These are phyloP conservation scores for Kuraishia cidri DNA, from an alignment of 805 yeast species.

Conservation along the genomic window DNA sequence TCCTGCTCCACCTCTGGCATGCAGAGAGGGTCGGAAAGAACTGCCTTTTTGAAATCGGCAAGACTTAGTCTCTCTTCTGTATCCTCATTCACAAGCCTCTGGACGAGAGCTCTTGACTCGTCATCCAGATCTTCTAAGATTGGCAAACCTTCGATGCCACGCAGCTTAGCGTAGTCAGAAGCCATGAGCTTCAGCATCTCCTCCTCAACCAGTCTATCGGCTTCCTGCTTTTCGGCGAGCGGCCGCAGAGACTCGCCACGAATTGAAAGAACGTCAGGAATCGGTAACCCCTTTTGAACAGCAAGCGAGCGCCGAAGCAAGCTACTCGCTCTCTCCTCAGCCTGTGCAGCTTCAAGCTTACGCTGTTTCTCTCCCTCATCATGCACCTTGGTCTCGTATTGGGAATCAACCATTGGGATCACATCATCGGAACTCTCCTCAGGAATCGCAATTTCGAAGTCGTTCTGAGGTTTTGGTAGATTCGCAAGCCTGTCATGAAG, in stretches of 20 bases:
- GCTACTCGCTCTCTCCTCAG: conserved; percentile 4
- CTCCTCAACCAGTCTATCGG: conserved; percentile 13
- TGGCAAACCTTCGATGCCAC: conserved; percentile 10
- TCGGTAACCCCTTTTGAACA: conserved; percentile 31
- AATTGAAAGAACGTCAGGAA: too few species aligned
- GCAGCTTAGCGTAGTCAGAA: conserved; percentile 29
- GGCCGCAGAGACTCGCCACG: too few species aligned
- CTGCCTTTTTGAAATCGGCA: neutral
- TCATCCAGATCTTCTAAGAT: conserved; percentile 23
- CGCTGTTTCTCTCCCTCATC: conserved; percentile 19
- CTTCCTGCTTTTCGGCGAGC: too few species aligned
- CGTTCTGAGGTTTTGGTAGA: conserved; percentile 22
- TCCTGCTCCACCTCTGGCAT: conserved; percentile 1
- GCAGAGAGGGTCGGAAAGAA: conserved; percentile 2
- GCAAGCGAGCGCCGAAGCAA: conserved; percentile 34
- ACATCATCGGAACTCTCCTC: conserved; percentile 21
- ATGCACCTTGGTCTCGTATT: conserved; percentile 7
- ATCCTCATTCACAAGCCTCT: conserved; percentile 11
- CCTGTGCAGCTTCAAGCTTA: conserved; percentile 8
- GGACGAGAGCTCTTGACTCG: conserved; percentile 12
- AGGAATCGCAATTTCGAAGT: conserved; percentile 29
- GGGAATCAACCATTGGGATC: too few species aligned
- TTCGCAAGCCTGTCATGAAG: conserved; percentile 7
- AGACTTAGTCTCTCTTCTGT: neutral
- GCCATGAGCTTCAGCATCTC: conserved; percentile 27